Evolutionary conservation across 805 yeast species (phyloP).

Genomic region (Candida sithepensis): DNA sequence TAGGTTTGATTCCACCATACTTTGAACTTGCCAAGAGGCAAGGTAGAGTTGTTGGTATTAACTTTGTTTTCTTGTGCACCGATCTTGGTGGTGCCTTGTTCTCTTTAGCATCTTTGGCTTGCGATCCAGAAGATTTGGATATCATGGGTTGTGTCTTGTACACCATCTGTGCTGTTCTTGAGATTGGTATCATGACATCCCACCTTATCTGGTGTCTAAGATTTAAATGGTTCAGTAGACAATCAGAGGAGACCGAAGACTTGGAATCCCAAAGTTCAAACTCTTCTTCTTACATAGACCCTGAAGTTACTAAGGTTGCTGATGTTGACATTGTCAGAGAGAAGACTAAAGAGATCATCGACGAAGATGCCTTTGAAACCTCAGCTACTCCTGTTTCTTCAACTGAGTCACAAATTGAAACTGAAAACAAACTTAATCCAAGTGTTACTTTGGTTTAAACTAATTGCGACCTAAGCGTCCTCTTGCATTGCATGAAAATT

Average conservation of each 20-base stretch:
- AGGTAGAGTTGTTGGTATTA: slow-evolving; percentile 54
- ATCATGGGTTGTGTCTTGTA: slow-evolving; percentile 78
- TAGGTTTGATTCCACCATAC: slow-evolving; percentile 54
- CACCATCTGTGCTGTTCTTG: slow-evolving; percentile 67
- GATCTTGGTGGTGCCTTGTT: slow-evolving; percentile 56
- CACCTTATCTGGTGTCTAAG: slow-evolving; percentile 68
- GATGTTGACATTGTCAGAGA: neutral
- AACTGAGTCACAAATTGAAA: neutral
- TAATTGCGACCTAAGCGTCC: no score
- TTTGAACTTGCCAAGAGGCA: slow-evolving; percentile 48
- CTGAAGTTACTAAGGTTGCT: slow-evolving; percentile 5
- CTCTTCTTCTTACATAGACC: slow-evolving; percentile 1
- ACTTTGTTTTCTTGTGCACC: slow-evolving; percentile 45
- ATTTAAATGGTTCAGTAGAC: slow-evolving; percentile 26
- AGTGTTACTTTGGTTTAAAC: neutral
- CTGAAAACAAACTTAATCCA: neutral
- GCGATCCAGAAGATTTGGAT: slow-evolving; percentile 50
- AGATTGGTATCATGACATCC: slow-evolving; percentile 69
- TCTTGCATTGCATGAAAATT: no score
- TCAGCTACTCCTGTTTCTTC: neutral
- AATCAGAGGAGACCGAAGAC: slow-evolving; percentile 2
- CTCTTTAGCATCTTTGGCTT: slow-evolving; percentile 60
- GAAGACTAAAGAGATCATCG: neutral
- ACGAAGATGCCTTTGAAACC: neutral
- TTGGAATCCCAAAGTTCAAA: slow-evolving; percentile 1